Conservation (phyloP, 2,329 filamentous ascomycete genomes). For the Trichoderma afroharzianum region DNA sequence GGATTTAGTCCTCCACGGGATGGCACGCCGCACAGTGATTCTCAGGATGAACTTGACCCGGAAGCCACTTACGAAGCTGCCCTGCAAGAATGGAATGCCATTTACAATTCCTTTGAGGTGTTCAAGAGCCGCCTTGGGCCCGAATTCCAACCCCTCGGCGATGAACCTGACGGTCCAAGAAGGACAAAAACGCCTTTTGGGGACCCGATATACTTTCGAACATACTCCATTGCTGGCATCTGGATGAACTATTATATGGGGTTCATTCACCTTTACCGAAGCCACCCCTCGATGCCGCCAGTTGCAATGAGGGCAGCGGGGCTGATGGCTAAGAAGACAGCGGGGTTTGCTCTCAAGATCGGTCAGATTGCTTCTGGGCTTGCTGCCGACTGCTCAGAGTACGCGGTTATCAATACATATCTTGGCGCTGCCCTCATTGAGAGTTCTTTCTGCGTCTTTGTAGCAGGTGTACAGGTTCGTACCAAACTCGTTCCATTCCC, state of each 20-base stretch:
- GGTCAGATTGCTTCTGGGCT: conserved; percentile 77
- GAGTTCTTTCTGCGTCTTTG: conserved; percentile 77
- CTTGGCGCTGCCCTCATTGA: conserved; percentile 82
- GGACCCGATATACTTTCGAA: conserved; percentile 73
- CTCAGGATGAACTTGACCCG: conserved; percentile 54
- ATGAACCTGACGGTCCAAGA: conserved; percentile 59
- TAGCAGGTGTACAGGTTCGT: conserved; percentile 70
- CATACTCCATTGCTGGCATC: conserved; percentile 80
- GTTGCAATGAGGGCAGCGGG: conserved; percentile 84
- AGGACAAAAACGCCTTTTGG: conserved; percentile 71
- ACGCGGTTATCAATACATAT: conserved; percentile 65
- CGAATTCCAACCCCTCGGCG: conserved; percentile 70
- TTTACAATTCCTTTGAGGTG: conserved; percentile 65
- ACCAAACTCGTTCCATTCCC: neutral
- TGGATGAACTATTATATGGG: conserved; percentile 88
- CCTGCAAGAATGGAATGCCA: conserved; percentile 72
- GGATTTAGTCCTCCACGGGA: conserved; percentile 47
- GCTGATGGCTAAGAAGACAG: conserved; percentile 70
- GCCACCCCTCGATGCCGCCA: conserved; percentile 87
- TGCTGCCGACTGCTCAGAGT: conserved; percentile 50
- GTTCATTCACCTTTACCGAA: conserved; percentile 74
- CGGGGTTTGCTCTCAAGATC: conserved; percentile 66
- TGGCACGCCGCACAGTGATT: conserved; percentile 27
- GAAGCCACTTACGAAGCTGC: conserved; percentile 64
- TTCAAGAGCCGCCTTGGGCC: conserved; percentile 65